Evolutionary conservation across 352 stramenopile genomes (phyloP).

Genomic region (Sclerospora graminicola): DNA sequence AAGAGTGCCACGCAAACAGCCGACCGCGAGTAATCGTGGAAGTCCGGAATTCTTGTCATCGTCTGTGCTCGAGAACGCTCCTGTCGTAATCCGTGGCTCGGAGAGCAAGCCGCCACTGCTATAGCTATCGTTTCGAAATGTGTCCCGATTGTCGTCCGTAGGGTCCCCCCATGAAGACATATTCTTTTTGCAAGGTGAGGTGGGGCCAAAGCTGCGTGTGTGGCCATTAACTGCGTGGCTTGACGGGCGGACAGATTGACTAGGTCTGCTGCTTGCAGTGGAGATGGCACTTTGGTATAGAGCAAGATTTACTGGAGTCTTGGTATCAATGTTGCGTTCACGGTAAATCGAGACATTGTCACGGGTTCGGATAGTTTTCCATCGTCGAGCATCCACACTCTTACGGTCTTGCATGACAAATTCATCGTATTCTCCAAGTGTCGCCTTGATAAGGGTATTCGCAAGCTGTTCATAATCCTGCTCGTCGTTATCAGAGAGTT

Average conservation of each 20-base stretch:
- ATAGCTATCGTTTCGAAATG: constrained; percentile 15
- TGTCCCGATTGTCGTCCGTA: constrained; percentile 14
- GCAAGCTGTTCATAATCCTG: constrained; percentile 37
- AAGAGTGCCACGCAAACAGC: constrained; percentile 26
- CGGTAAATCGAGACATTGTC: constrained; percentile 38
- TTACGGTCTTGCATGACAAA: constrained; percentile 28
- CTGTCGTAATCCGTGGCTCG: constrained; percentile 17
- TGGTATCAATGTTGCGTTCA: constrained; percentile 16
- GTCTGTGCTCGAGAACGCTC: constrained; percentile 7
- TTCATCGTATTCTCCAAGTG: constrained; percentile 36
- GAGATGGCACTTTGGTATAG: constrained; percentile 17
- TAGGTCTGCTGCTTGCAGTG: constrained; percentile 14
- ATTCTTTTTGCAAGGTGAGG: constrained; percentile 12
- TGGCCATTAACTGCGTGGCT: constrained; percentile 2
- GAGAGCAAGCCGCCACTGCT: constrained; percentile 9
- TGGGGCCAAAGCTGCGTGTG: constrained; percentile 4
- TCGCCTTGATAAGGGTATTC: constrained; percentile 35
- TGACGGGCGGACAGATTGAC: constrained; percentile 12
- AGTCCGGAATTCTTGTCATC: constrained; percentile 16
- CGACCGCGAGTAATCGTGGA: constrained; percentile 30
- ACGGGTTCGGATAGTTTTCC: constrained; percentile 30
- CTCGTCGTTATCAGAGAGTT: constrained; percentile 29
- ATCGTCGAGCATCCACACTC: constrained; percentile 25
- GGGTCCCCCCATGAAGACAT: constrained; percentile 5
- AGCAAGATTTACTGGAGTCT: constrained; percentile 11